These are phyloP conservation scores for Elsinoe arachidis DNA, from an alignment of 2,329 filamentous ascomycete species.

Conservation along the genomic window DNA sequence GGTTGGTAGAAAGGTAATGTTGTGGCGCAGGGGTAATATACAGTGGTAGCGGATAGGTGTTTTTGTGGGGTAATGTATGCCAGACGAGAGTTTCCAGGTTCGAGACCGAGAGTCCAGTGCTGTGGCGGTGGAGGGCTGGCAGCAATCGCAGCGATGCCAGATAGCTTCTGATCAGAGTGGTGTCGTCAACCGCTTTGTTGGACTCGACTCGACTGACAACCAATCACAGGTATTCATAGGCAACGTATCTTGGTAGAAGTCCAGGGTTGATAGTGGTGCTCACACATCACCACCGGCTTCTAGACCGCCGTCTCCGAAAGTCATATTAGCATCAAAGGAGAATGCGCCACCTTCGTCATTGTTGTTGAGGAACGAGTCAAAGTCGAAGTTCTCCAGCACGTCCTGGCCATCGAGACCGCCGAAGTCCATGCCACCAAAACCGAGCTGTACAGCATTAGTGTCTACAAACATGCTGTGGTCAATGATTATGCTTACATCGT, in stretches of 20 bases:
- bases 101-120: too few relatives aligned
- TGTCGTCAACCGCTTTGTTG: too few relatives aligned
- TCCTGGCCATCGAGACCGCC: constrained; percentile 47
- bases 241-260: background rate
- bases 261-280: background rate
- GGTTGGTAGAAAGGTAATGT: background rate
- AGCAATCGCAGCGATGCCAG: too few relatives aligned
- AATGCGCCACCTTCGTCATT: constrained; percentile 37
- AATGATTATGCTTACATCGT: constrained; percentile 26
- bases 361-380: constrained; percentile 57
- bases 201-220: too few relatives aligned
- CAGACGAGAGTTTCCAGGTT: too few relatives aligned
- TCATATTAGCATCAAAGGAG: constrained; percentile 29
- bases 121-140: too few relatives aligned
- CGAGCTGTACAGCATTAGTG: constrained; percentile 22
- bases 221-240: too few relatives aligned
- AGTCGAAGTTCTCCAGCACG: constrained; percentile 60
- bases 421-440: constrained; percentile 33
- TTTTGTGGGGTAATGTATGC: background rate
- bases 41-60: background rate
- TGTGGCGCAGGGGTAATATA: background rate
- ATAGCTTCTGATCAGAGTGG: too few relatives aligned
- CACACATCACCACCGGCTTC: constrained; percentile 19
- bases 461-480: background rate
- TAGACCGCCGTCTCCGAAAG: constrained; percentile 25